These are phyloP conservation scores for Vaccinium vitisidaea DNA, from an alignment of 148 eudicot species.

Conservation along the genomic window DNA sequence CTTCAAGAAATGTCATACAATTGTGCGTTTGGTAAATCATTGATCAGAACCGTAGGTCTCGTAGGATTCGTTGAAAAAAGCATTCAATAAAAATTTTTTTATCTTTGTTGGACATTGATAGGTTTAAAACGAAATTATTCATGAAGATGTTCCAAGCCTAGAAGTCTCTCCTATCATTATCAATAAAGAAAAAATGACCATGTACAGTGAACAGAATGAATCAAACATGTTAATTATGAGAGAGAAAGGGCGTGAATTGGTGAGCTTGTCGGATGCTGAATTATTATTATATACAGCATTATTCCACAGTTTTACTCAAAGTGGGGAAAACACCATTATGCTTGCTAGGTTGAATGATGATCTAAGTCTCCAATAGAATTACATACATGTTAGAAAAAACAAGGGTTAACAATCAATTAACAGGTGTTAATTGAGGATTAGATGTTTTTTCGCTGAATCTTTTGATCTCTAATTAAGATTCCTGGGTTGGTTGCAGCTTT, in stretches of 20 bases:
- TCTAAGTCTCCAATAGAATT: neutral
- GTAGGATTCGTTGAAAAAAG: no score
- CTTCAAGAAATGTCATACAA: no score
- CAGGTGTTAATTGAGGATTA: neutral
- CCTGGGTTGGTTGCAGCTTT: no score
- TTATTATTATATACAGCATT: neutral
- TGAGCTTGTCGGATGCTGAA: conserved; percentile 8
- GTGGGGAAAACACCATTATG: neutral
- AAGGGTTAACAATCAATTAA: neutral
- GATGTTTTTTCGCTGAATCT: no score
- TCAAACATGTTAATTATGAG: neutral
- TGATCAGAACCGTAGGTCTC: no score
- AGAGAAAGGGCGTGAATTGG: neutral
- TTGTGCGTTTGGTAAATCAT: no score
- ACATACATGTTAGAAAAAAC: neutral
- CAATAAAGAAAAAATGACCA: neutral
- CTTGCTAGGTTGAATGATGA: neutral
- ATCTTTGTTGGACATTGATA: no score
- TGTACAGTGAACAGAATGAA: neutral
- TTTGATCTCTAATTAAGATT: no score
- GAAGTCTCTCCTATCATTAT: neutral
- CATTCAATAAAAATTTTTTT: no score
- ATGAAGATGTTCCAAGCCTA: neutral
- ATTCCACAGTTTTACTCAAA: neutral
- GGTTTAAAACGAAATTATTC: no score